Base-by-base conservation (phyloP, 106 monocot genomes). In the Dioscorea dumetorum region DNA sequence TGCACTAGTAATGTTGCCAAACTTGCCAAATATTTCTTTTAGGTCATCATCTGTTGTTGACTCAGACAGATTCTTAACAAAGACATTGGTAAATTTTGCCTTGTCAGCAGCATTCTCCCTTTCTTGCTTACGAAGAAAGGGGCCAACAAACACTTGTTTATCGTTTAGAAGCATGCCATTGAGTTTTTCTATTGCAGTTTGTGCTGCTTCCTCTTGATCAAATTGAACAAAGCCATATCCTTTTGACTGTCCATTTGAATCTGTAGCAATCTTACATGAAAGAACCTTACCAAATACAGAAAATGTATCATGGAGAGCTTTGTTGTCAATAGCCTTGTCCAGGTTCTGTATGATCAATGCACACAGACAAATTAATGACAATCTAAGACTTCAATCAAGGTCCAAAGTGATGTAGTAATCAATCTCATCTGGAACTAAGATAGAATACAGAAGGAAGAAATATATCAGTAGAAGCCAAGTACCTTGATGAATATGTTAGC, bases 401-500 rank as follows among this genome's bases (percentile, higher is more conserved):
- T 0, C 6, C 6, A 41, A 41, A 41, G 10, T 41, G 41, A 10
- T 10, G 41, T 41, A 3, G 41, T 10, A 41, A 41, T 41, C 41
- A 41, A 41, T 0, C 9, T 41, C 41, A 41, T 41, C 5, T 10
- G 10, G 9, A 41, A 41, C 41, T 41, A 0, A 41, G 41, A 41
- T 41, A 41, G 41, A 41, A 41, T 8, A 41, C 6, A 8, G 0
- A 41, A 0, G 41, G 41, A 41, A 41, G 41, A 8, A 41, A 41
- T 41, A 41, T 10, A 41, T 41, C 41, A 41, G 41, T 41, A 10
- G 6, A 41, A 41, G 41, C 41, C 10, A 10, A 22, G 21, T 74
- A 94, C 94, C 87, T 94, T 94, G 19, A 94, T 94, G 63, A 94
- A 94, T 59, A 94, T 91, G 52, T 94, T 94, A 67, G 87, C 94